Evolutionary conservation across 108 stramenopile genomes (phyloP), one percentile per base, ranked within the genome.

Genomic region (Schizochytrium sp.): DNA sequence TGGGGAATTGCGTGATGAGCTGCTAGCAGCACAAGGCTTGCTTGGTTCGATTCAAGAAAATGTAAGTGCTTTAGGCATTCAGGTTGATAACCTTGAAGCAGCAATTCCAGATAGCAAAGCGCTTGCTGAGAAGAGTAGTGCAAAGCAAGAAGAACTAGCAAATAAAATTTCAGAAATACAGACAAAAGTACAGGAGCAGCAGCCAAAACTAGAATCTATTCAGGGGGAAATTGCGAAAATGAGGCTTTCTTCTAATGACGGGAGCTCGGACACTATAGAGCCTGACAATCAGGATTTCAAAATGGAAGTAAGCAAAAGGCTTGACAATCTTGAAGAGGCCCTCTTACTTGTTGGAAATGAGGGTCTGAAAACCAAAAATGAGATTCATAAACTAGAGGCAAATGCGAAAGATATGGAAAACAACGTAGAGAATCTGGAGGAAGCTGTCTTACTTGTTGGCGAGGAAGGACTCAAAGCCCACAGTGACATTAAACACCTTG

Each of bases 61-160:
- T 2, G 44, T 44, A 15, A 69, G 64, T 38, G 64, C 64, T 8
- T 15, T 69, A 44, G 28, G 64, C 64, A 69, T 69, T 44, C 64
- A 69, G 64, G 64, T 69, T 2, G 64, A 69, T 44, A 69, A 69
- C 15, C 64, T 69, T 69, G 64, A 38, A 15, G 64, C 64, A 7
- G 64, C 64, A 38, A 69, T 69, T 38, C 64, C 64, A 15, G 64
- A 69, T 44, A 15, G 64, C 12, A 69, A 69, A 44, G 64, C 64
- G 12, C 64, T 69, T 44, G 7, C 64, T 38, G 42, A 69, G 28
- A 12, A 44, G 64, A 69, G 8, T 69, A 69, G 2, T 69, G 15
- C 10, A 7, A 69, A 69, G 64, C 8, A 28, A 69, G 64, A 69
- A 69, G 64, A 69, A 3, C 64, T 44, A 1, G 15, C 64, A 1